phyloP scores from a whole-genome alignment of 108 stramenopile species.

The Nannochloropsis salina region DNA sequence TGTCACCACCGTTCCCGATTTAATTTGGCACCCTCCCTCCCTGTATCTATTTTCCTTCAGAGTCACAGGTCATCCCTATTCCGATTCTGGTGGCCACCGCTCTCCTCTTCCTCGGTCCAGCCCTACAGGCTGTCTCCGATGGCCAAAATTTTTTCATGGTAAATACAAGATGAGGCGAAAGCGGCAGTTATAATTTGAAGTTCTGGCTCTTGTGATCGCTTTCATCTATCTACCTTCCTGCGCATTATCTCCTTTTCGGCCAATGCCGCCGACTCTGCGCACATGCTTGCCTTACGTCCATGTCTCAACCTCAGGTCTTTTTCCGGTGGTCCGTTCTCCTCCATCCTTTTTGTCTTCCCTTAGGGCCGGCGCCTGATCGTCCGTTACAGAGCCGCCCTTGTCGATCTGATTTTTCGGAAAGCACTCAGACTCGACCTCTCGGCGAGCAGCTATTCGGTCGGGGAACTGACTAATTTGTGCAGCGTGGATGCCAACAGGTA shows the following conservation, averaged over 20 bases:
- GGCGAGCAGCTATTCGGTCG: conserved; percentile 25
- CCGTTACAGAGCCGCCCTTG: conserved; percentile 33
- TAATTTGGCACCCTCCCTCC: neutral
- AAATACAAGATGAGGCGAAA: neutral
- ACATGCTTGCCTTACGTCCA: too few species aligned
- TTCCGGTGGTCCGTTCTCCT: neutral
- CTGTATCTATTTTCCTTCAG: neutral
- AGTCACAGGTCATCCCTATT: neutral
- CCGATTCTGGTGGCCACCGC: neutral
- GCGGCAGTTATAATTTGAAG: too few species aligned
- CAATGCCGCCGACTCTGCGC: too few species aligned
- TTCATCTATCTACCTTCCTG: too few species aligned
- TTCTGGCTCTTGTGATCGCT: too few species aligned
- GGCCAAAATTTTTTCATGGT: conserved; percentile 40
- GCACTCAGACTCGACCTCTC: conserved; percentile 38
- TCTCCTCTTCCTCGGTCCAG: conserved; percentile 44
- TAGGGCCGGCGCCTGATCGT: conserved; percentile 42
- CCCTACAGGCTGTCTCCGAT: conserved; percentile 39
- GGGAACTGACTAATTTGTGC: conserved; percentile 44
- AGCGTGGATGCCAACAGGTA: conserved; percentile 32
- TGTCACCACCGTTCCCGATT: too few species aligned
- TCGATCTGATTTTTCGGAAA: conserved; percentile 43
- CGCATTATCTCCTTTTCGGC: too few species aligned
- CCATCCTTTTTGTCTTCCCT: neutral
- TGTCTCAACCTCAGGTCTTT: too few species aligned